These are phyloP conservation scores for Globisporangium iwayamae DNA, from an alignment of 352 stramenopile genomes.

Conservation along the genomic window DNA sequence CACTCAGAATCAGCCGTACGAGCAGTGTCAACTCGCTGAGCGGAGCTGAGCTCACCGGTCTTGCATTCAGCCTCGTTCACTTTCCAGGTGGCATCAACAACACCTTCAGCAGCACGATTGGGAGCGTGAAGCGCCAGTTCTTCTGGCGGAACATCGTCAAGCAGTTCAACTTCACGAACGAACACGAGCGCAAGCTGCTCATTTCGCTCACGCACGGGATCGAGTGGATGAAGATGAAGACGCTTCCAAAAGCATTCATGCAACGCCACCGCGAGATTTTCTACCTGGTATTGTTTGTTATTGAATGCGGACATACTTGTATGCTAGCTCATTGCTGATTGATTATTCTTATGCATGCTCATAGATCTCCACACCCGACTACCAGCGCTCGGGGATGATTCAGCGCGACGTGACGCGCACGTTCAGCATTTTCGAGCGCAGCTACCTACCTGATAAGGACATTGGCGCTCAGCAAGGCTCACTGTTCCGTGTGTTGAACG, in stretches of 20 bases:
- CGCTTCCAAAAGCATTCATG: slow-evolving; percentile 51
- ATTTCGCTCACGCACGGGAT: slow-evolving; percentile 66
- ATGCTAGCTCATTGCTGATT: background rate
- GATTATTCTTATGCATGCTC: background rate
- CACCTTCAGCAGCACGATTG: no score
- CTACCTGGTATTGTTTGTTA: slow-evolving; percentile 33
- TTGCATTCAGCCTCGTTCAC: background rate
- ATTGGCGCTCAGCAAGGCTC: slow-evolving; percentile 53
- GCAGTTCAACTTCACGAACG: slow-evolving; percentile 75
- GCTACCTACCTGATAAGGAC: slow-evolving; percentile 29
- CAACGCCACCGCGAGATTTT: slow-evolving; percentile 77
- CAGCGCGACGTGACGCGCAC: slow-evolving; percentile 80
- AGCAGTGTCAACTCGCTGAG: slow-evolving; percentile 12
- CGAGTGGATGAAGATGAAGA: slow-evolving; percentile 56
- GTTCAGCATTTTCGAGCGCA: slow-evolving; percentile 83
- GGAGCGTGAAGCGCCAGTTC: slow-evolving; percentile 32
- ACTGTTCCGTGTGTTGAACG: slow-evolving; percentile 79
- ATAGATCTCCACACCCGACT: slow-evolving; percentile 55
- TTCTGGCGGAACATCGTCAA: slow-evolving; percentile 83
- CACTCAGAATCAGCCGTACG: slow-evolving; percentile 12
- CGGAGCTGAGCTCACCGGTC: background rate
- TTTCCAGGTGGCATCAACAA: background rate
- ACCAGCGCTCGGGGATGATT: slow-evolving; percentile 68
- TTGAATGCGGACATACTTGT: background rate
- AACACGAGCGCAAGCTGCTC: slow-evolving; percentile 54